Percentiles rank a stretch among this genome's conserved stretches.
Conservation (phyloP, 2,329 filamentous ascomycete species). For the Monosporascus sp. region DNA sequence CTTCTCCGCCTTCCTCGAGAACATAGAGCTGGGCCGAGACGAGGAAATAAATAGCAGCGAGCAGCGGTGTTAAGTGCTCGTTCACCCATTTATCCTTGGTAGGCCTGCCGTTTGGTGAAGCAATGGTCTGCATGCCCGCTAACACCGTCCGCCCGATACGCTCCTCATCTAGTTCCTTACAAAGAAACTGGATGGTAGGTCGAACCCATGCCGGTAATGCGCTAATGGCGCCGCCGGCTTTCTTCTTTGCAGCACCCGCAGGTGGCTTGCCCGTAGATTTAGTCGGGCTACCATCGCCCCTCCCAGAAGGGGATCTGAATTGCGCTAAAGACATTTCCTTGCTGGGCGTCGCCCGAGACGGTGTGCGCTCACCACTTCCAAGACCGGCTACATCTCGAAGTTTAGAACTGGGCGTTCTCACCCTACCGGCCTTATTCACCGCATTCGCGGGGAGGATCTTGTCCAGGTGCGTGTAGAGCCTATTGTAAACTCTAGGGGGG, state of each 20-base stretch:
- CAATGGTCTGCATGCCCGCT: slow-evolving; percentile 61
- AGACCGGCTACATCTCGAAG: slow-evolving; percentile 28
- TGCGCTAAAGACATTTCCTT: slow-evolving; percentile 39
- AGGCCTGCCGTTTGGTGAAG: slow-evolving; percentile 35
- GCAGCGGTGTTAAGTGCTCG: slow-evolving; percentile 45
- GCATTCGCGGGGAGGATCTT: slow-evolving; percentile 51
- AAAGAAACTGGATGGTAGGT: slow-evolving; percentile 60
- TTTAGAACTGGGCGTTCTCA: slow-evolving; percentile 29
- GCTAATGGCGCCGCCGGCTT: slow-evolving; percentile 18
- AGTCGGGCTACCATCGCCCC: slow-evolving; percentile 33
- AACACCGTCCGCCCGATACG: slow-evolving; percentile 66
- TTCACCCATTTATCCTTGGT: slow-evolving; percentile 45
- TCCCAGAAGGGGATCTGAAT: slow-evolving; percentile 36
- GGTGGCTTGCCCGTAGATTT: slow-evolving; percentile 34
- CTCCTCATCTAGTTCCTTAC: slow-evolving; percentile 54
- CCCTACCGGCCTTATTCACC: slow-evolving; percentile 15
- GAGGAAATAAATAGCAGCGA: slow-evolving; percentile 57
- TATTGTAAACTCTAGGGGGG: slow-evolving; percentile 74
- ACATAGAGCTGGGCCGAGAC: slow-evolving; percentile 46
- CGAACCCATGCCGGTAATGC: slow-evolving; percentile 62
- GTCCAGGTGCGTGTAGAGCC: slow-evolving; percentile 75
- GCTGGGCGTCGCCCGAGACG: slow-evolving; percentile 39
- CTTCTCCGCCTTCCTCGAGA: slow-evolving; percentile 30
- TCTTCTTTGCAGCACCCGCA: slow-evolving; percentile 24
- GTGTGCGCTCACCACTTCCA: slow-evolving; percentile 28